Evolutionary conservation across 2,329 filamentous ascomycete genomes (phyloP), one percentile per base, ranked within the genome.

Genomic region (Hirsutella thompsonii): DNA sequence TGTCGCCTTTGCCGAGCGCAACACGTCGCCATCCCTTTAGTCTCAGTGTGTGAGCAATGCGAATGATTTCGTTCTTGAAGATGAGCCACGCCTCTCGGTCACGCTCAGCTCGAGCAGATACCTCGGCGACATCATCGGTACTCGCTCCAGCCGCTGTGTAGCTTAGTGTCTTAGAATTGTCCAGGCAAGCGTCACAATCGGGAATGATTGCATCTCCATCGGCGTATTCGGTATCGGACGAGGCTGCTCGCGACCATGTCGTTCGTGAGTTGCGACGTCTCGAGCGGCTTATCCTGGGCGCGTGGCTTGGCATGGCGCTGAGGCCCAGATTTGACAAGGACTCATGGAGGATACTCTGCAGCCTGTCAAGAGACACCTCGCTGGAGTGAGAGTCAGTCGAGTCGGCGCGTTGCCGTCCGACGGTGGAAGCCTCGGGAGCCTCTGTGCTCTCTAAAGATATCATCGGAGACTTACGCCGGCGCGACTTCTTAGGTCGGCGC

Each of bases 31-130:
- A 98, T 9, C 90, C 87, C 58, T 94, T 94, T 26, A 96, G 72
- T 40, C 79, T 79, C 40, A 98, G 67, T 0, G 92, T 98, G 59
- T 96, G 92, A 0, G 86, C 73, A 43, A 96, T 70, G 30, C 88
- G 83, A 42, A 96, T 74, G 46, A 96, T 92, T 56, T 98, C 90
- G 45, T 79, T 82, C 60, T 95, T 95, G 70, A 95, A 98, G 8
- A 61, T 68, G n/a, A 75, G 57, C 92, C 90, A 95, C 3, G 79
- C 79, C 54, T 85, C 79, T 34, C 69, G 74, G 44, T 90, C 85
- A 55, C 83, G 86, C 28, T 74, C 69, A 32, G 69, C 69, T 55
- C 83, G 86, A 26, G 74, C 69, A 32, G 69, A 68, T 43, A 63
- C 66, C 36, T 61, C 55, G 4, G 64, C 58, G 3, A 55, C 43